Evolutionary conservation across 202 grass and related monocot genomes (phyloP).

Genomic region (Carex sylvatica): DNA sequence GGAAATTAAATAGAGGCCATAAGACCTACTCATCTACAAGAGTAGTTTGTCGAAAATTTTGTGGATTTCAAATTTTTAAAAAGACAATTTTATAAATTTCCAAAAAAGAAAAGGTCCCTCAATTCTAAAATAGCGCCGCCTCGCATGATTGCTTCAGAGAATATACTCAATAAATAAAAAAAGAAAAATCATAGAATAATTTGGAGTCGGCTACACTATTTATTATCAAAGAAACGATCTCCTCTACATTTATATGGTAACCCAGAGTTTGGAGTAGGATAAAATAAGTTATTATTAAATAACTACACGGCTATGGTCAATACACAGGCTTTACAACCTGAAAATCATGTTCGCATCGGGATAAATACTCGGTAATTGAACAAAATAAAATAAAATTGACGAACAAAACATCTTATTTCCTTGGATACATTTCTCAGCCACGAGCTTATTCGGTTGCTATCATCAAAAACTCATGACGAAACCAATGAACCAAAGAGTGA

Average conservation of each 20-base stretch:
- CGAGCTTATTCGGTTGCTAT: constrained; percentile 12
- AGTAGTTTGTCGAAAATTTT: no score
- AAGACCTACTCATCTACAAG: no score
- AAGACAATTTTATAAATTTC: no score
- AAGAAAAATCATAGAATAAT: not conserved
- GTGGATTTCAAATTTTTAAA: no score
- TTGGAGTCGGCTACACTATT: not conserved
- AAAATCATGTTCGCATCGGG: constrained; percentile 20
- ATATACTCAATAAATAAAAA: not conserved
- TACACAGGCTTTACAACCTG: constrained; percentile 13
- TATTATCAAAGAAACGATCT: constrained; percentile 7
- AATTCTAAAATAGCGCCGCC: not conserved
- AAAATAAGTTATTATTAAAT: not conserved
- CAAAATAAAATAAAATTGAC: constrained; percentile 13
- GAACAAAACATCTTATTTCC: not conserved
- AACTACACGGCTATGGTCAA: constrained; percentile 14
- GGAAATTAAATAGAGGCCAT: no score
- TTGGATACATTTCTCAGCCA: constrained; percentile 5
- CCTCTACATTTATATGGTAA: constrained; percentile 19
- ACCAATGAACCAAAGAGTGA: constrained; percentile 16
- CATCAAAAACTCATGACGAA: constrained; percentile 24
- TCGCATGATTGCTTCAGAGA: not conserved
- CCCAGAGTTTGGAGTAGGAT: not conserved
- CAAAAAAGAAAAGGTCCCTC: no score
- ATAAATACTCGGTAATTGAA: constrained; percentile 20